Conservation (phyloP, 129 eudicot species). For the Deinandra increscens region DNA sequence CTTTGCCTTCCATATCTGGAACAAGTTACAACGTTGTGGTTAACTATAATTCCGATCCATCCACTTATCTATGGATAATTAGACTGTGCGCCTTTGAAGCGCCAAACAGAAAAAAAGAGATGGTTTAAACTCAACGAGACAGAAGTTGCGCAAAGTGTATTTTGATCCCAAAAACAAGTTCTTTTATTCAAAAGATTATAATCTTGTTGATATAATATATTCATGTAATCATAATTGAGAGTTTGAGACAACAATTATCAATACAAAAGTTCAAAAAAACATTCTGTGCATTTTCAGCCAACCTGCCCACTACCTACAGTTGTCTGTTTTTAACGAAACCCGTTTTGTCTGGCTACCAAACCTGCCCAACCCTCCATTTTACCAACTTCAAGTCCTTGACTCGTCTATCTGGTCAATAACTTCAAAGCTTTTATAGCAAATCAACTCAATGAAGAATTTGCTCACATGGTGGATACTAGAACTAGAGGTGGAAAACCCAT, state of each 20-base stretch:
- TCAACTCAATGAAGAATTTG: neutral
- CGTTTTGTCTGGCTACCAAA: neutral
- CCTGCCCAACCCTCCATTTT: neutral
- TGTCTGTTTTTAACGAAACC: neutral
- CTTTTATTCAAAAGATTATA: neutral
- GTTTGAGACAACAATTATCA: neutral
- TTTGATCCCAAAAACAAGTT: neutral
- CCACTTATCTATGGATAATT: neutral
- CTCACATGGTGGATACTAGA: neutral
- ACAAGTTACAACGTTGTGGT: conserved; percentile 31
- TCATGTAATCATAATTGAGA: neutral
- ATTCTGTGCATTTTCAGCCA: neutral
- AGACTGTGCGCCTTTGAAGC: neutral
- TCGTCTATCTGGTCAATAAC: neutral
- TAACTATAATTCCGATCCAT: neutral
- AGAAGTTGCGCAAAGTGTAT: neutral
- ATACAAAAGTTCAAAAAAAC: no score
- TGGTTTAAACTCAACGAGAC: neutral
- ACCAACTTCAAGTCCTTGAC: neutral
- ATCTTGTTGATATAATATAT: neutral
- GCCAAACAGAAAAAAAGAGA: neutral
- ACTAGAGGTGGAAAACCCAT: neutral
- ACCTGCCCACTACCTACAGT: neutral
- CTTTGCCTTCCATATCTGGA: conserved; percentile 94
- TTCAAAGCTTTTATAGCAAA: neutral